These are phyloP conservation scores for Cardamine occulta DNA, from an alignment of 345 rosid genomes.

Conservation along the genomic window DNA sequence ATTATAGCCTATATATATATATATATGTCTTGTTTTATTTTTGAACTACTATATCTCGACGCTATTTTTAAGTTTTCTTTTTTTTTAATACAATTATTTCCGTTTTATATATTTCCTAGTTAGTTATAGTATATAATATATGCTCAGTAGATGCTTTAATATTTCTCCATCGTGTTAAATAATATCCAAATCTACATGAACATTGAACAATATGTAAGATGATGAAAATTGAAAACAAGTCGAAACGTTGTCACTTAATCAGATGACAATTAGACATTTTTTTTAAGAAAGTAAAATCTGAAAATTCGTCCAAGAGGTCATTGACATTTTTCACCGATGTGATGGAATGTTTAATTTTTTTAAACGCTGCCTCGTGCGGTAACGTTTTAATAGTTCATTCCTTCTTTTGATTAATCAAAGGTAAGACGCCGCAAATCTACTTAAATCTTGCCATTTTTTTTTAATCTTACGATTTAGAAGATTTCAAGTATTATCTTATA, in stretches of 20 bases:
- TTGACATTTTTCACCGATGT: conserved; percentile 17
- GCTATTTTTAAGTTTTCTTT: background rate
- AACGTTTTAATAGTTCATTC: background rate
- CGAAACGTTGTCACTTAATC: background rate
- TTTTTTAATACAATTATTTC: background rate
- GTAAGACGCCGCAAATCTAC: background rate
- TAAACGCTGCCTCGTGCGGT: conserved; percentile 21
- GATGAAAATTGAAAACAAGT: background rate
- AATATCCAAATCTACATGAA: background rate
- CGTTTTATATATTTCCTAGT: conserved; percentile 21
- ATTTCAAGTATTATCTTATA: background rate
- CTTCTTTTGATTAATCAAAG: conserved; percentile 2
- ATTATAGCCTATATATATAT: background rate
- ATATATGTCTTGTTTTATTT: conserved; percentile 22
- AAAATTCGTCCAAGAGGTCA: background rate
- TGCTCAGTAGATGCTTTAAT: background rate
- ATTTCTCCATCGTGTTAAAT: background rate
- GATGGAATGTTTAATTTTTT: conserved; percentile 13
- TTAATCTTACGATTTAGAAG: background rate
- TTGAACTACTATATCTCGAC: background rate
- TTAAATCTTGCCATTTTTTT: background rate
- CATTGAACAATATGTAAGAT: background rate
- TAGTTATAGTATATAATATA: background rate
- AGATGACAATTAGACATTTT: background rate
- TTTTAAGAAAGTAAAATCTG: no score